Base-by-base conservation (phyloP, 75 land plant species). In the Chamaecyparis obtusa region DNA sequence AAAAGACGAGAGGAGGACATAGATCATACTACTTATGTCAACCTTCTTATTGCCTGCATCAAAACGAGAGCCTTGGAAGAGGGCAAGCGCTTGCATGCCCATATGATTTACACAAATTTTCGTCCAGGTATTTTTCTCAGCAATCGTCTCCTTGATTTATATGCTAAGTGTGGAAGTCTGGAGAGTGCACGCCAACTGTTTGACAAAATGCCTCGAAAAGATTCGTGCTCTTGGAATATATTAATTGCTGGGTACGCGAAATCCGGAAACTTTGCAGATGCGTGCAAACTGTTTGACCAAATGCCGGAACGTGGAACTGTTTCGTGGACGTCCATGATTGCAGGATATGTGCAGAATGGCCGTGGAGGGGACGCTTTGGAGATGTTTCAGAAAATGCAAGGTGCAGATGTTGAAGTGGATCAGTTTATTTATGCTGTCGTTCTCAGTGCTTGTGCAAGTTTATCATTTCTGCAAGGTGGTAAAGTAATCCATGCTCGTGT, bases 301-400 rank as follows among this genome's bases (percentile, higher is more conserved):
- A 91, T 93, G 91, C 86, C 84, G 0, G 86, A 84, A 0, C 92
- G 88, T 75, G 94, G 90, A 43, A 83, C 84, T 30, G 91, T 93
- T 57, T 93, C 91, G 3, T 94, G 94, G 95, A 93, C 91, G 35
- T 85, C 95, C 37, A 83, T 94, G 71, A 89, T 94, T 19, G 88
- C 94, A 6, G 94, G 91, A 11, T 90, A 86, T 84, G 88, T 84
- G n/a, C 90, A 88, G 46, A 83, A 87, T 51, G 88, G 87, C 71
- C 77, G 64, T 24, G 87, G 84, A n/a, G n/a, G 30, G 30, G 92
- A 91, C 9, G 95, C 90, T 60, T 77, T 94, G 64, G 87, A 83
- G 35, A 33, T 91, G 79, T 91, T 86, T 48, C 27, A 86, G 3
- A 43, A 33, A 76, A 92, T 92, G 92, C 90, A 89, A 77, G 32